These are phyloP conservation scores for Apiospora koreana DNA, from an alignment of 2,329 filamentous ascomycete species.

Conservation along the genomic window DNA sequence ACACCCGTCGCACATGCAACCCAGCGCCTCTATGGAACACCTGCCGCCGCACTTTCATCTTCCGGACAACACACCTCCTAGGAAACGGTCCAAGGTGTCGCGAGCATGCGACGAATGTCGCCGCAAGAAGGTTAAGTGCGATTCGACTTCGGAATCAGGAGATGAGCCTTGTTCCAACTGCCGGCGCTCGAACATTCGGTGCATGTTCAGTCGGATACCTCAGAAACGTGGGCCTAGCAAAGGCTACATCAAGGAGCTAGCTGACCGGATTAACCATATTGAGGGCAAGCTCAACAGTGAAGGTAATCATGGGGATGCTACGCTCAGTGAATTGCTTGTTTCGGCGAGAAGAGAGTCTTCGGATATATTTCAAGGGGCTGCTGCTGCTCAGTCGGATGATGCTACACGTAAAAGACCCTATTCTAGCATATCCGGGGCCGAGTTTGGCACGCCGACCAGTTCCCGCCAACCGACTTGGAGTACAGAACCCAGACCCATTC, in stretches of 20 bases:
- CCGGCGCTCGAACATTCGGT: conserved; percentile 71
- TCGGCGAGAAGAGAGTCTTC: conserved; percentile 39
- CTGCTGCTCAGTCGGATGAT: conserved; percentile 44
- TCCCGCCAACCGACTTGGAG: conserved; percentile 48
- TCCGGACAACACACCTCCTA: conserved; percentile 58
- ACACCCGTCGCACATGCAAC: conserved; percentile 34
- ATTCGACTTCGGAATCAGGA: conserved; percentile 67
- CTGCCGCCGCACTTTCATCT: conserved; percentile 33
- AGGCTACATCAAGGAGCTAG: conserved; percentile 93
- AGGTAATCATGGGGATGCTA: conserved; percentile 38
- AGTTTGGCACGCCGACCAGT: conserved; percentile 39
- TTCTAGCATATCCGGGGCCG: conserved; percentile 37
- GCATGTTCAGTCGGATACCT: conserved; percentile 83
- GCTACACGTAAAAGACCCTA: conserved; percentile 36
- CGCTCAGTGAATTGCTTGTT: conserved; percentile 43
- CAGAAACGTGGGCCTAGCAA: conserved; percentile 90
- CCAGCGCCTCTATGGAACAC: conserved; percentile 25
- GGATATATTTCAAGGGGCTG: conserved; percentile 55
- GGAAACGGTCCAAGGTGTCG: conserved; percentile 84
- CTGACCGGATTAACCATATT: conserved; percentile 79
- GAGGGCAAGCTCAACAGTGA: conserved; percentile 73
- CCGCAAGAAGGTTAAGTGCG: conserved; percentile 87
- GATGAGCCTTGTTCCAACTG: conserved; percentile 79
- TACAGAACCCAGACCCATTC: conserved; percentile 47
- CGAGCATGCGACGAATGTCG: conserved; percentile 88